These are phyloP conservation scores for Neurospora tetraspora DNA, from an alignment of 495 filamentous ascomycete species.

Conservation along the genomic window DNA sequence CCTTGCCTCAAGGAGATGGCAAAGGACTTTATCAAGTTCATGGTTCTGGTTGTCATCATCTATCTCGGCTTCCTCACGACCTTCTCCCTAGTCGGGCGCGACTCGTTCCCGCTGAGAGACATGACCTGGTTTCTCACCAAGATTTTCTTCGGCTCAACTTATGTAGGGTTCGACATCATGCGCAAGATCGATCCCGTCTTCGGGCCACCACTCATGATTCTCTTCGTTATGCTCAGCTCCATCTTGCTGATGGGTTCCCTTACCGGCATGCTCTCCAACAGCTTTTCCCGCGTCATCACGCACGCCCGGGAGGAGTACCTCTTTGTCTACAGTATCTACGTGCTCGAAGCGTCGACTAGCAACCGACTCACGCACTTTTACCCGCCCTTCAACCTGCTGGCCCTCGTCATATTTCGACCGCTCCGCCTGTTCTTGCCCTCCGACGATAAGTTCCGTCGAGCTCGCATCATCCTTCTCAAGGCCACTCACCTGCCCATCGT, in stretches of 20 bases:
- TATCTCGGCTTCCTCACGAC: constrained; percentile 86
- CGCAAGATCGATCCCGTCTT: constrained; percentile 35
- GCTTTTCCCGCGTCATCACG: constrained; percentile 67
- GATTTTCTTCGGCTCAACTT: constrained; percentile 67
- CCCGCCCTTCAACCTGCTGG: constrained; percentile 68
- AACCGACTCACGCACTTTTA: constrained; percentile 76
- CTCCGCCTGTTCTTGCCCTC: constrained; percentile 67
- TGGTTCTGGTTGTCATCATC: constrained; percentile 74
- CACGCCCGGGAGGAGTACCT: constrained; percentile 72
- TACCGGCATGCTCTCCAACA: constrained; percentile 86
- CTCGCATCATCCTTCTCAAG: constrained; percentile 71
- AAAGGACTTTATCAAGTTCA: constrained; percentile 85
- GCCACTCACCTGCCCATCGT: constrained; percentile 47
- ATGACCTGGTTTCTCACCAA: constrained; percentile 86
- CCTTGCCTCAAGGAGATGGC: constrained; percentile 90
- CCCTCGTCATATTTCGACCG: constrained; percentile 73
- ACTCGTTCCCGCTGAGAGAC: constrained; percentile 56
- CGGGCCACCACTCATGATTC: constrained; percentile 62
- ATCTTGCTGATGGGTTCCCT: constrained; percentile 85
- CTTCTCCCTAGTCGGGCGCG: constrained; percentile 78
- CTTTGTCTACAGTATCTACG: constrained; percentile 68
- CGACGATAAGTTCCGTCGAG: constrained; percentile 53
- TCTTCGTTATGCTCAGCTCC: constrained; percentile 81
- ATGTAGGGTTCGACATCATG: constrained; percentile 64
- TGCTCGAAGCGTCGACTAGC: constrained; percentile 69